phyloP scores from a whole-genome alignment of 164 flowering plant species.

The Annona cherimola region DNA sequence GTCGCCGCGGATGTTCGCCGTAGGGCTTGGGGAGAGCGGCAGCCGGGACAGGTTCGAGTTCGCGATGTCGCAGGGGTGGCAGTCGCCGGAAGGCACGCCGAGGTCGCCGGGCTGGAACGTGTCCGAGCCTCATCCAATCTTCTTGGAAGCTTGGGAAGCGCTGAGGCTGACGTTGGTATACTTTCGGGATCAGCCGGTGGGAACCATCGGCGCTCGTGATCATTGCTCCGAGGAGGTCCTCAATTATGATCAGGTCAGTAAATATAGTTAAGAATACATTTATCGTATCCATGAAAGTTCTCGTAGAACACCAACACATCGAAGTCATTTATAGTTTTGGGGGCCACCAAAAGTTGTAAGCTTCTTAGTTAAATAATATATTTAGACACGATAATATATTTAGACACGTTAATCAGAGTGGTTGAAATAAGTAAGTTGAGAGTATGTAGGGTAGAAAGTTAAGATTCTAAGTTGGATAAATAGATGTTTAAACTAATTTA shows the following conservation, averaged over 20 bases:
- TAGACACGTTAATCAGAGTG: no score
- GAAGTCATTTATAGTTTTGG: no score
- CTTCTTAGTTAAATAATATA: no score
- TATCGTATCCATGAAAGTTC: no score
- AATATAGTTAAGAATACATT: no score
- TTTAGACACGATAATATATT: no score
- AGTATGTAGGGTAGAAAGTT: no score
- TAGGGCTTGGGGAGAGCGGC: constrained; percentile 11
- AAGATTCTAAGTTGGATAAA: no score
- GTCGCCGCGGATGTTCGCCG: constrained; percentile 23
- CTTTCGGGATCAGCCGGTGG: constrained; percentile 76
- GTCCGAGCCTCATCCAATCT: constrained; percentile 54
- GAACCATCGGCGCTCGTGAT: constrained; percentile 77
- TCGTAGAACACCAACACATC: no score
- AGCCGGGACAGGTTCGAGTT: constrained; percentile 34
- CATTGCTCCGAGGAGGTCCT: constrained; percentile 27
- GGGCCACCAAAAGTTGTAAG: no score
- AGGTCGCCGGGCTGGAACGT: constrained; percentile 20
- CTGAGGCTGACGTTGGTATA: constrained; percentile 54
- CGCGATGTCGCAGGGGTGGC: constrained; percentile 32
- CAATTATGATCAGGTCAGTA: constrained; percentile 21
- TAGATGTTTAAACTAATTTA: no score
- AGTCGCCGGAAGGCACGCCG: constrained; percentile 44
- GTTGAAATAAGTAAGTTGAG: no score
- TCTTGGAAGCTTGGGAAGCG: constrained; percentile 69